phyloP scores from a whole-genome alignment of 805 yeast species.

The Henningerozyma blattae region DNA sequence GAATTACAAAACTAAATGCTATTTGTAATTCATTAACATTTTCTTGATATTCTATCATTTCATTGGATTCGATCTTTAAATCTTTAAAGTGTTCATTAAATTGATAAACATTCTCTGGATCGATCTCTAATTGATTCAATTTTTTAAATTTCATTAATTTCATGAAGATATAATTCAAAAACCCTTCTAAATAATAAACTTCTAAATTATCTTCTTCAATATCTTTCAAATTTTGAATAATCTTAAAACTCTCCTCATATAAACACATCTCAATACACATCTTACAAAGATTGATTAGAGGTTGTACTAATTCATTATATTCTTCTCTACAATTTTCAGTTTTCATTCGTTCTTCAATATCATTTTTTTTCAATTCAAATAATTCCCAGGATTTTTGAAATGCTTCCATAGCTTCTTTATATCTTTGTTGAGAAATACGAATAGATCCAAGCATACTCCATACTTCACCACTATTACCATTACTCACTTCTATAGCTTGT shows the following conservation, averaged over 20 bases:
- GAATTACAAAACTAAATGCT: constrained; percentile 29
- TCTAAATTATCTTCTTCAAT: constrained; percentile 81
- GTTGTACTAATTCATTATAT: constrained; percentile 58
- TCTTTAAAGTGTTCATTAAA: constrained; percentile 24
- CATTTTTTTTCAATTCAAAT: constrained; percentile 39
- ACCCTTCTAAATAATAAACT: constrained; percentile 70
- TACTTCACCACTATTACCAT: constrained; percentile 54
- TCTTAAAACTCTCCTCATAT: constrained; percentile 53
- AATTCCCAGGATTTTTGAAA: constrained; percentile 60
- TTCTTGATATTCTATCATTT: constrained; percentile 22
- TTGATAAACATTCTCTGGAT: constrained; percentile 22
- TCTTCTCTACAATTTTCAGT: constrained; percentile 32
- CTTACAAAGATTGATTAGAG: constrained; percentile 59
- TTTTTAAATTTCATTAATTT: constrained; percentile 20
- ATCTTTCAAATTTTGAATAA: constrained; percentile 55
- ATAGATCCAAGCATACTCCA: constrained; percentile 78
- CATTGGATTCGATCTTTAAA: constrained; percentile 28
- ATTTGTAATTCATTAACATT: constrained; percentile 25
- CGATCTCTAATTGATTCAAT: constrained; percentile 11
- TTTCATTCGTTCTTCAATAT: constrained; percentile 27
- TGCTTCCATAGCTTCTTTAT: constrained; percentile 61
- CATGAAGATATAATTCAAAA: constrained; percentile 49
- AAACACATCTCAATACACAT: constrained; percentile 67
- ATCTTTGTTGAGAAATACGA: constrained; percentile 74
- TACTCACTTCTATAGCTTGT: constrained; percentile 49